phyloP scores from a whole-genome alignment of 1,284 basidiomycete species.

The Cryptococcus amylolentus region DNA sequence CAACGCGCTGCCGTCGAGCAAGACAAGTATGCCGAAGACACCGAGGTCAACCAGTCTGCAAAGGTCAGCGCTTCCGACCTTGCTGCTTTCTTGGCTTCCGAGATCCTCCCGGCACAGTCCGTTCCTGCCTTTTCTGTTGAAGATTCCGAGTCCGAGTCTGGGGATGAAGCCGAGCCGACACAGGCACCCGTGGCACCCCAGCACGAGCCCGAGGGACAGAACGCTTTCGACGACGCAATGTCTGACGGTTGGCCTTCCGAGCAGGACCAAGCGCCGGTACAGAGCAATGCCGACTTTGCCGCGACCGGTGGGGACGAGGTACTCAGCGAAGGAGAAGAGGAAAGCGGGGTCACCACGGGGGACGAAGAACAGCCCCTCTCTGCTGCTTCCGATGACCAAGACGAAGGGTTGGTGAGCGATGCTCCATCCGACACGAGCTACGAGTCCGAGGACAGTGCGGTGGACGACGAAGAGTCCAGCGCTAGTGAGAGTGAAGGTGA shows the following conservation, averaged over 20 bases:
- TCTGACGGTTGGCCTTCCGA: too few species aligned
- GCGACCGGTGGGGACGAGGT: background rate
- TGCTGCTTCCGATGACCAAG: background rate
- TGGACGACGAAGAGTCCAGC: background rate
- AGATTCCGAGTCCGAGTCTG: background rate
- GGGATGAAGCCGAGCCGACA: background rate
- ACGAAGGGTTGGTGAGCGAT: background rate
- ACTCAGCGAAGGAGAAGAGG: background rate
- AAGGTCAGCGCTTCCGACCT: too few species aligned
- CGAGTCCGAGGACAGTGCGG: background rate
- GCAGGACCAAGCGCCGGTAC: background rate
- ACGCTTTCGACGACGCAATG: background rate
- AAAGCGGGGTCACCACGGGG: background rate
- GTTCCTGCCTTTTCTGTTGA: background rate
- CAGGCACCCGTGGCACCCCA: too few species aligned
- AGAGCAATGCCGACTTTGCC: background rate
- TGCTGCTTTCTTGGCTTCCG: too few species aligned
- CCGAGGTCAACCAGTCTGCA: too few species aligned
- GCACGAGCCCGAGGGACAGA: background rate
- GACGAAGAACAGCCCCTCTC: background rate
- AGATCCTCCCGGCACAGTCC: too few species aligned
- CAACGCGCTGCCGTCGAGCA: too few species aligned
- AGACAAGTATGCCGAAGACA: too few species aligned
- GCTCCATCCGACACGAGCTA: background rate
- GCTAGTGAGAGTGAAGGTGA: background rate